Evolutionary conservation across 2,329 filamentous ascomycete genomes (phyloP), one percentile per base, ranked within the genome.

Genomic region (Dryadomyces sulphureus): DNA sequence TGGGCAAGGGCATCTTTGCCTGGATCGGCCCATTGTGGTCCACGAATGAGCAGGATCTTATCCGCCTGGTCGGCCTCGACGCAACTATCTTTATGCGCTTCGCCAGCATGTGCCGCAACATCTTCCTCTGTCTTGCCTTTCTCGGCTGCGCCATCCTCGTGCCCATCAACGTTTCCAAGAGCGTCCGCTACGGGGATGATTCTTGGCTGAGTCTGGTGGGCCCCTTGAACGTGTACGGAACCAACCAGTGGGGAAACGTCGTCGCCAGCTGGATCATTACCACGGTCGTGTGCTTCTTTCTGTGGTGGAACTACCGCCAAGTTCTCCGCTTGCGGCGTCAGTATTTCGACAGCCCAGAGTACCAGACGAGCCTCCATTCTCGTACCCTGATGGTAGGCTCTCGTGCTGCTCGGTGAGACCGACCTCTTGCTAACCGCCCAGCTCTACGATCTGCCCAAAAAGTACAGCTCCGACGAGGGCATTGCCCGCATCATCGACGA

Each of bases 31-130:
- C 90, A 0, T 67, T 98, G 27, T 71, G 88, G 63, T 76, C 71
- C 50, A 90, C 84, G 14, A 80, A 76, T 49, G 92, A 98, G 65
- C 67, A 78, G 46, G 73, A 84, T 14, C 64, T 95, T 50, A 72
- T 94, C 21, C 73, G 83, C n/a, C 79, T 83, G 55, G 80, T 94
- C 35, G 92, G 92, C 43, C 70, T 98, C 67, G 92, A 98, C 63
- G 92, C 89, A 8, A 83, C 84, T 8, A 67, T 98, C 41, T 96
- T 98, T 61, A 68, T 98, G 53, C 81, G 90, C 45, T 89, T 95
- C 57, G 77, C 81, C 43, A 75, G 80, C 54, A 96, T 98, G 92
- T 85, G 85, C 58, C 80, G 92, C 49, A 92, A 94, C 60, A 84
- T 96, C 52, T 94, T 96, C 59, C 59, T 84, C 24, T 65, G 76